Percentiles rank a stretch among this genome's conserved stretches.
Conservation (phyloP, 208 protist species). For the Novymonas esmeraldas region DNA sequence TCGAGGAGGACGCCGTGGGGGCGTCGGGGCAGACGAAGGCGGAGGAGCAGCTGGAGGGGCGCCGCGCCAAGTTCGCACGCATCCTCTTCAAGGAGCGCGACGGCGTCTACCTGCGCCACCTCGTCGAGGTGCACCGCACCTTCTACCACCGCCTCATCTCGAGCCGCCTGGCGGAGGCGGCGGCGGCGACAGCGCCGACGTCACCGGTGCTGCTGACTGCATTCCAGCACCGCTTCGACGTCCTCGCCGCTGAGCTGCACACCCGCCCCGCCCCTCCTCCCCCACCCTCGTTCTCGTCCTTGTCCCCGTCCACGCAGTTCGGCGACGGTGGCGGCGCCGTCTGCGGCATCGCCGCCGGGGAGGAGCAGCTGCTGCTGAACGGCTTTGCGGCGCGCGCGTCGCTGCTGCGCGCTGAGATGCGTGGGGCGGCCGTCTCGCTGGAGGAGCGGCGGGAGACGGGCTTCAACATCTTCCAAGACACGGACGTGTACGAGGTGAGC, state of each 20-base stretch:
- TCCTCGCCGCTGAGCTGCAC: slow-evolving; percentile 58
- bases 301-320: no score
- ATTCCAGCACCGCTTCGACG: slow-evolving; percentile 76
- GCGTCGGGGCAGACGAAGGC: slow-evolving; percentile 25
- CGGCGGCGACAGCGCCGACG: not conserved
- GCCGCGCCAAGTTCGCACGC: slow-evolving; percentile 69
- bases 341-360: not conserved
- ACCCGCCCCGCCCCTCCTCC: slow-evolving; percentile 17
- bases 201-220: slow-evolving; percentile 32
- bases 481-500: slow-evolving; percentile 81
- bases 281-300: no score
- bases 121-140: slow-evolving; percentile 67
- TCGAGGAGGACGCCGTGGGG: slow-evolving; percentile 34
- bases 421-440: slow-evolving; percentile 28
- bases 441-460: slow-evolving; percentile 49
- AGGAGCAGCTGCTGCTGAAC: slow-evolving; percentile 76
- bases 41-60: slow-evolving; percentile 33
- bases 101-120: slow-evolving; percentile 66
- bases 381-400: slow-evolving; percentile 73
- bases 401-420: slow-evolving; percentile 45
- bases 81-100: slow-evolving; percentile 76
- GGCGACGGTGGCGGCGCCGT: not conserved
- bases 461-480: slow-evolving; percentile 94
- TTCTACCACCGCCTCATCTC: slow-evolving; percentile 73
- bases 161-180: slow-evolving; percentile 25